Conservation (phyloP, 805 yeast genomes). For the Maudiozyma bulderi region DNA sequence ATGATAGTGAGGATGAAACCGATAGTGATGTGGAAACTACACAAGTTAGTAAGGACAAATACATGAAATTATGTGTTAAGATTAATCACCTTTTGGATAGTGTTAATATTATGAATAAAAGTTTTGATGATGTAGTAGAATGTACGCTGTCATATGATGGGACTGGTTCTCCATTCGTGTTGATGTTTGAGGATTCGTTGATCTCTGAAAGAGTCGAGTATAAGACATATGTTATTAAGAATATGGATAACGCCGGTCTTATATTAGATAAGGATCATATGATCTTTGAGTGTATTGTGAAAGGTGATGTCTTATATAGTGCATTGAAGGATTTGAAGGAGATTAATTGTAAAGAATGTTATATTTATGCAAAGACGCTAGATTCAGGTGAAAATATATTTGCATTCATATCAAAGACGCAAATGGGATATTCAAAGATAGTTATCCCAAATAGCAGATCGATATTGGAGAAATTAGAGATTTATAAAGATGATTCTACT, state of each 20-base stretch:
- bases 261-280: conserved; percentile 37
- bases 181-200: conserved; percentile 45
- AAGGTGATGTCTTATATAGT: conserved; percentile 44
- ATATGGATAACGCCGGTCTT: conserved; percentile 30
- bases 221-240: conserved; percentile 35
- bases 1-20: conserved; percentile 1
- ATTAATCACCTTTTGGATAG: conserved; percentile 42
- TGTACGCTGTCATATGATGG: conserved; percentile 44
- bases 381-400: conserved; percentile 23
- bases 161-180: conserved; percentile 42
- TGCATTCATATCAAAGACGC: conserved; percentile 56
- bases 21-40: conserved; percentile 2
- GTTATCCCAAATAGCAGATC: conserved; percentile 54
- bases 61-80: conserved; percentile 34
- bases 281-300: conserved; percentile 42
- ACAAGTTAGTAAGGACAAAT: conserved; percentile 11
- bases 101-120: conserved; percentile 34
- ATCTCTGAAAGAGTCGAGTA: conserved; percentile 51
- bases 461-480: conserved; percentile 49
- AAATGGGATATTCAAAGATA: conserved; percentile 62
- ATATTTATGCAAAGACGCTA: conserved; percentile 34
- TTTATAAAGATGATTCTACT: conserved; percentile 24
- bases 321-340: conserved; percentile 49
- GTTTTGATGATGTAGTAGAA: conserved; percentile 30
- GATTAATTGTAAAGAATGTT: conserved; percentile 42